Percentiles rank a stretch among this genome's conserved stretches.
Evolutionary conservation across 2,329 filamentous ascomycete genomes (phyloP).

Genomic region (Sphaerulina musiva): DNA sequence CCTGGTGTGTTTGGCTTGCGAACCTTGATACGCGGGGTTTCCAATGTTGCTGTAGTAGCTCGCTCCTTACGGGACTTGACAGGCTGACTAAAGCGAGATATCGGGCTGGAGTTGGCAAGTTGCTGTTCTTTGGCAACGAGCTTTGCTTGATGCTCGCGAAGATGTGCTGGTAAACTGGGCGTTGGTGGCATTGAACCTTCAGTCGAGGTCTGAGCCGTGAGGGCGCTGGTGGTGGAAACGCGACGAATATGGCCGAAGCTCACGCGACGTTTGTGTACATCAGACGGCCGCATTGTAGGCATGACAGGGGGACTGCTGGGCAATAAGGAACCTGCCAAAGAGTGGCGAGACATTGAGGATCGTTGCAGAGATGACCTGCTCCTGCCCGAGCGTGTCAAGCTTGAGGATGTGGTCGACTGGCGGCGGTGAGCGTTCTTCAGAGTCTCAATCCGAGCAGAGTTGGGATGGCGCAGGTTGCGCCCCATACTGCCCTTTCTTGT

Average conservation of each 20-base stretch:
- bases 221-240: slow-evolving; percentile 38
- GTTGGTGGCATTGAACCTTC: slow-evolving; percentile 24
- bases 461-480: slow-evolving; percentile 37
- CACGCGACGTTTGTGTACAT: slow-evolving; percentile 54
- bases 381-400: slow-evolving; percentile 27
- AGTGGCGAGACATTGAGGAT: slow-evolving; percentile 35
- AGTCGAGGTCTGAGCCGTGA: slow-evolving; percentile 29
- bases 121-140: slow-evolving; percentile 20
- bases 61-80: slow-evolving; percentile 35
- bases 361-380: slow-evolving; percentile 33
- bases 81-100: slow-evolving; percentile 26
- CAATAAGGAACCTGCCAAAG: slow-evolving; percentile 43
- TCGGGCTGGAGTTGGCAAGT: slow-evolving; percentile 28
- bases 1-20: slow-evolving; percentile 41
- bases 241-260: slow-evolving; percentile 54
- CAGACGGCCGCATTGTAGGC: slow-evolving; percentile 43
- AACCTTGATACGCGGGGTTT: slow-evolving; percentile 30
- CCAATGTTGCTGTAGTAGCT: slow-evolving; percentile 14
- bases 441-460: slow-evolving; percentile 38
- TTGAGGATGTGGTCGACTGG: slow-evolving; percentile 28
- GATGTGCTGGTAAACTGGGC: slow-evolving; percentile 24
- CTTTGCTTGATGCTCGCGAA: slow-evolving; percentile 22
- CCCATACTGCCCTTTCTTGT: slow-evolving; percentile 35
- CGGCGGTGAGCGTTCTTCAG: slow-evolving; percentile 29
- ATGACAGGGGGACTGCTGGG: slow-evolving; percentile 45